Evolutionary conservation across 805 yeast genomes (phyloP), one percentile per base, ranked within the genome.

Genomic region (Kluyveromyces nonfermentans): DNA sequence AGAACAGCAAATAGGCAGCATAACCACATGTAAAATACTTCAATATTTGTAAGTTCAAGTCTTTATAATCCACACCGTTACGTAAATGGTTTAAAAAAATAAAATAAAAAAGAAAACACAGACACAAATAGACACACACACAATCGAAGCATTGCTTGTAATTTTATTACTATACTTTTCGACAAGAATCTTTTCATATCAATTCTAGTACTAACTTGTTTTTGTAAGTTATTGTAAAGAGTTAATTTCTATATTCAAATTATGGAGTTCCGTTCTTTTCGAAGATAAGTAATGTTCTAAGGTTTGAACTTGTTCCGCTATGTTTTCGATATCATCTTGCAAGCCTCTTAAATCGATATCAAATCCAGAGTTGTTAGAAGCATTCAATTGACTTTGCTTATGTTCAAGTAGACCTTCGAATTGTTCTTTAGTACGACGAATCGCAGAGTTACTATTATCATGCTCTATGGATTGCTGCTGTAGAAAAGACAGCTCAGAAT

Each of bases 1-100:
- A 77, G 98, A 68, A 89, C 98, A 36, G 96, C 97, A 34, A 90
- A 85, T 69, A 77, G 96, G 72, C 81, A 77, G 52, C 57, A 50
- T 37, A 54, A 28, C 19, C 41, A 38, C 18, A 28, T 55, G 62
- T 59, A 54, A 53, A 45, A 36, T 37, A 36, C n/a, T 12, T 8
- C 19, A 21, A 20, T 36, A 15, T 34, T 17, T 16, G 19, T 20
- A 15, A 34, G 5, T 9, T 4, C 21, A 8, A 34, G 21, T 17
- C 21, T 34, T 34, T 16, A 34, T 17, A 7, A 7, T 34, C 18
- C 7, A 7, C 21, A 16, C 21, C 12, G 21, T n/a, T 22, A 21
- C 7, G 15, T 10, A 8, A 18, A 28, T 18, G 12, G 37, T 33
- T n/a, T 14, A 22, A 36, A 5, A 15, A 21, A 20, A n/a, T n/a